phyloP scores from a whole-genome alignment of 495 filamentous ascomycete species.

The Achaetomiella virescens region DNA sequence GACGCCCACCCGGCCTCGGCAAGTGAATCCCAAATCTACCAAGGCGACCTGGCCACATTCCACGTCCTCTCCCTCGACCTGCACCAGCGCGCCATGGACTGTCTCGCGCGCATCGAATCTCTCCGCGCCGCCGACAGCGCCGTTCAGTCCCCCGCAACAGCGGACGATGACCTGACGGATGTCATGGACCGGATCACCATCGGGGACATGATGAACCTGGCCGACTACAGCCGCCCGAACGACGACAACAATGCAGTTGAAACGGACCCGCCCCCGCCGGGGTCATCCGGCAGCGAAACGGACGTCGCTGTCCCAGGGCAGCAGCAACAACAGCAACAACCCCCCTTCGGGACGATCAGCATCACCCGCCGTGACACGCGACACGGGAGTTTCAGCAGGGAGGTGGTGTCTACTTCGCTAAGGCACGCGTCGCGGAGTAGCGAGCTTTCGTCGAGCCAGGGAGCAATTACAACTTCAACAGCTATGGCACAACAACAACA shows the following conservation, averaged over 20 bases:
- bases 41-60: constrained; percentile 63
- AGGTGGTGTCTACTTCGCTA: constrained; percentile 35
- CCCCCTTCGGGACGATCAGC: constrained; percentile 25
- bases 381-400: constrained; percentile 22
- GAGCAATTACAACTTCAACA: too few relatives aligned
- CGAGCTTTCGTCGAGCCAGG: constrained; percentile 20
- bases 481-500: too few relatives aligned
- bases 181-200: constrained; percentile 62
- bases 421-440: constrained; percentile 35
- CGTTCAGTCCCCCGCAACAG: constrained; percentile 44
- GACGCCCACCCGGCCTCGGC: constrained; percentile 48
- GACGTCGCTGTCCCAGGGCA: constrained; percentile 31
- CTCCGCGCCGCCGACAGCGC: constrained; percentile 52
- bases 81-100: constrained; percentile 56
- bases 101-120: constrained; percentile 27
- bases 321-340: too few relatives aligned
- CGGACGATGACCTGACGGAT: constrained; percentile 61
- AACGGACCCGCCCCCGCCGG: constrained; percentile 35
- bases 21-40: constrained; percentile 42
- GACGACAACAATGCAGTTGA: constrained; percentile 28
- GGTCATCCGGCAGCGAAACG: constrained; percentile 45
- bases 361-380: constrained; percentile 29
- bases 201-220: constrained; percentile 31
- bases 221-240: constrained; percentile 27
- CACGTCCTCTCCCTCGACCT: constrained; percentile 67